Evolutionary conservation across 164 flowering plant species (phyloP), one percentile per base, ranked within the genome.

Genomic region (Vitis amurensis): DNA sequence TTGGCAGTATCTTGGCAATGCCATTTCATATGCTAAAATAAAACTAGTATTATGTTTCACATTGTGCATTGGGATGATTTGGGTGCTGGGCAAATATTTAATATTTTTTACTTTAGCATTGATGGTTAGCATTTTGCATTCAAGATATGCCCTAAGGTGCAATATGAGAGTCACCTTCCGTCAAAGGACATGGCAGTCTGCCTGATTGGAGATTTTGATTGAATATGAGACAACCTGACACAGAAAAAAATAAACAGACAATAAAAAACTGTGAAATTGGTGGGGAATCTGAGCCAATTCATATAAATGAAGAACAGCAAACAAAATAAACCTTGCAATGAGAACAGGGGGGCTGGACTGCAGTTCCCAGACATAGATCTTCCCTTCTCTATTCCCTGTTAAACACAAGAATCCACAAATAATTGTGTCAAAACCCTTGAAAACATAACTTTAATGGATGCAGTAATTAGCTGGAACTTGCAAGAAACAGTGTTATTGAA

Each of bases 101-200:
- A 23, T 23, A 23, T 23, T 23, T 23, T 23, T 23, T 23, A 1
- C 27, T 23, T 23, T 23, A 23, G 27, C 27, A 0, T 23, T 23
- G 27, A 37, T 37, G 7, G 44, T 37, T 37, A 37, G 6, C 8
- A 30, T 27, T 27, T 52, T 17, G 51, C 17, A 51, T 2, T 66
- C 7, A 4, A 16, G 8, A 11, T 16, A 47, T 3, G 50, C 13
- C 44, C 44, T 16, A 8, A 0, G 0, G 11, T 19, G 15, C 11
- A 13, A 61, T 27, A 23, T 1, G 37, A 17, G 49, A 48, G 48
- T 68, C 77, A 93, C 99, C 99, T 91, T 86, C 99, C 99, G 83
- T 92, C 98, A 78, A 87, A 90, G 44, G 99, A 95, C 91, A 89
- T 77, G 61, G 99, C 99, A 1, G 99, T 95, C 79, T 93, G 97